Evolutionary conservation across 371 early-diverging fungal genomes (phyloP).

Genomic region (Nematocida sp.): DNA sequence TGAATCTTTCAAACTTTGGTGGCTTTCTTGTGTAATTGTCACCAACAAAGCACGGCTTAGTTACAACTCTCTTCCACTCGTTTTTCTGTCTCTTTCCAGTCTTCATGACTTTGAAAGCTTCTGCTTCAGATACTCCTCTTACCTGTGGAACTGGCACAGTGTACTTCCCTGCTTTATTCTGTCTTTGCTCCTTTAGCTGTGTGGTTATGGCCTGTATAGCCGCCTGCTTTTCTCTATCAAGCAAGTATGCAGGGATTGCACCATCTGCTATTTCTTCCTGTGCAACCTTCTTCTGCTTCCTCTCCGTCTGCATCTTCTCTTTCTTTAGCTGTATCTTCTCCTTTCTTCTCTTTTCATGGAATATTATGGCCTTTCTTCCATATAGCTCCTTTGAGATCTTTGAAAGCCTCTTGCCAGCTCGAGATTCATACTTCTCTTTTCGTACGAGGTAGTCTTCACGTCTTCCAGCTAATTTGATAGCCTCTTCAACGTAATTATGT

Average conservation of each 20-base stretch:
- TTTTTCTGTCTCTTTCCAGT: conserved; percentile 87
- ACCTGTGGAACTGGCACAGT: conserved; percentile 95
- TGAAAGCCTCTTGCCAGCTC: conserved; percentile 82
- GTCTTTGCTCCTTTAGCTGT: conserved; percentile 98
- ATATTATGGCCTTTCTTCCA: conserved; percentile 94
- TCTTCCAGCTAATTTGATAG: conserved; percentile 93
- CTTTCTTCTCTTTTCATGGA: conserved; percentile 93
- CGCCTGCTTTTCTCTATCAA: conserved; percentile 87
- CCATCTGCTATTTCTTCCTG: conserved; percentile 78
- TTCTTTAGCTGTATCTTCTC: conserved; percentile 99
- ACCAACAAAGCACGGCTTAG: conserved; percentile 98
- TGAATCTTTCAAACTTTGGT: conserved; percentile 98
- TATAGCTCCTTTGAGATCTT: conserved; percentile 88
- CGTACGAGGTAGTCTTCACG: conserved; percentile 89
- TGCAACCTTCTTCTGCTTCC: conserved; percentile 87
- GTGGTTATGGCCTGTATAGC: conserved; percentile 91
- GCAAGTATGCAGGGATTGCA: conserved; percentile 92
- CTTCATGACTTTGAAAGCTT: conserved; percentile 94
- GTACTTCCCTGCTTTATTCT: conserved; percentile 97
- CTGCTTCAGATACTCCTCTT: conserved; percentile 93
- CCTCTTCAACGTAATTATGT: conserved; percentile 98
- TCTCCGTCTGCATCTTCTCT: conserved; percentile 79
- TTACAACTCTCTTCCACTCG: conserved; percentile 98
- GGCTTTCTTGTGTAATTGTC: conserved; percentile 97
- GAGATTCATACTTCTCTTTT: conserved; percentile 88